phyloP scores from a whole-genome alignment of 306 rosid genomes.

The Prunus fruticosa region DNA sequence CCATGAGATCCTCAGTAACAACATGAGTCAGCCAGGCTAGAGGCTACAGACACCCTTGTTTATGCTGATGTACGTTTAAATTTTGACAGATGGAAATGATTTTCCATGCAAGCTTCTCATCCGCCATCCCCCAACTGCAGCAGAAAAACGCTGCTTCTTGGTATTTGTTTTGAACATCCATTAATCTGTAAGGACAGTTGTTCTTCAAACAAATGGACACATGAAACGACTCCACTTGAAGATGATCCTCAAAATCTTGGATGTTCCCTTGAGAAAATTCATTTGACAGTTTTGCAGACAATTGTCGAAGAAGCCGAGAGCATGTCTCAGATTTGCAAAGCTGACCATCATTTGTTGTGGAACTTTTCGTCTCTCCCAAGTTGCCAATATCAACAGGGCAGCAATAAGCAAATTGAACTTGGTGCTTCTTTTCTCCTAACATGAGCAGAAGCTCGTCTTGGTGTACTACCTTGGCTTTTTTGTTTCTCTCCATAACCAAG shows the following conservation, averaged over 20 bases:
- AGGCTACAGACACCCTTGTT: background rate
- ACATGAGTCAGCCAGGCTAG: background rate
- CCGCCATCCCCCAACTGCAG: conserved; percentile 47
- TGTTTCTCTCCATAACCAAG: conserved; percentile 51
- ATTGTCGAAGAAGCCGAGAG: conserved; percentile 32
- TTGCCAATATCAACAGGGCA: conserved; percentile 28
- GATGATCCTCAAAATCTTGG: conserved; percentile 36
- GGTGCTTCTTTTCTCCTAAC: conserved; percentile 57
- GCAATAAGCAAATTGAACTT: conserved; percentile 40
- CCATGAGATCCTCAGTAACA: background rate
- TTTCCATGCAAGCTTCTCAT: conserved; percentile 53
- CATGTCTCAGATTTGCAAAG: conserved; percentile 2
- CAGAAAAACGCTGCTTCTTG: conserved; percentile 31
- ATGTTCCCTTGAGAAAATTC: conserved; percentile 37
- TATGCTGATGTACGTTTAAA: background rate
- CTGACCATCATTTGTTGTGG: background rate
- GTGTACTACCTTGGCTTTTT: conserved; percentile 55
- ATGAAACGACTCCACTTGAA: conserved; percentile 43
- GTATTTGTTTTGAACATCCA: conserved; percentile 15
- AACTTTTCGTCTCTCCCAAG: conserved; percentile 22
- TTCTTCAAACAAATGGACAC: conserved; percentile 42
- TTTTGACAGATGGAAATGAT: conserved; percentile 39
- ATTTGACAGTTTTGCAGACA: conserved; percentile 29
- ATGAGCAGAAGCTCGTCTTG: conserved; percentile 60
- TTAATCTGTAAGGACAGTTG: conserved; percentile 44